Evolutionary conservation across 257 asterid genomes (phyloP), one percentile per base, ranked within the genome.

Genomic region (Fraxinus cuspidata): DNA sequence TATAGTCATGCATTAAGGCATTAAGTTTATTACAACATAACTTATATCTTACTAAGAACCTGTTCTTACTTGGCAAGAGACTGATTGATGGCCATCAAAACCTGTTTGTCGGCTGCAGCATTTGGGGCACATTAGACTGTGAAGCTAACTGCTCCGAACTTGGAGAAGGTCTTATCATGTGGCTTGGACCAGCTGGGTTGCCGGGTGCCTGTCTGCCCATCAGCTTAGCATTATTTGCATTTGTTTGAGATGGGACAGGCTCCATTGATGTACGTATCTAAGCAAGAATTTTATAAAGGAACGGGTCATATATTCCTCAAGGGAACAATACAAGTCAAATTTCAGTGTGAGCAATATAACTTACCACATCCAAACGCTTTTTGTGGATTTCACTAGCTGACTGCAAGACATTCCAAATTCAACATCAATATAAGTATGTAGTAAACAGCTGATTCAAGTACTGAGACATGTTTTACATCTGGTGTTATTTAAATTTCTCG

Each of bases 301-400:
- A 67, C 60, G 38, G 21, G 51, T 71, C 37, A 42, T 38, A 8
- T 11, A 64, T 74, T 74, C 27, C 71, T 27, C 34, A 73, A 74
- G 18, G 68, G 29, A 31, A 83, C 70, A 66, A 64, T 35, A 18
- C 5, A 35, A 21, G 71, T 37, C 19, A 56, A 75, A 42, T 7
- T 60, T 34, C 27, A 65, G 73, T 31, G 42, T n/a, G 72, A 68
- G 53, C 35, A 72, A 70, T 71, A 79, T 12, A 72, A 82, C 88
- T 87, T 80, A 96, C 99, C 86, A 80, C 91, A 79, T 96, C 96
- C 81, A 89, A 83, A 74, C 99, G 99, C 85, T 87, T 93, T 73
- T 88, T 86, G 91, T 94, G 99, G 79, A 67, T 82, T 58, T 92
- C 97, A 73, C 85, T 84, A 31, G 89, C 86, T 73, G 88, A 78